Evolutionary conservation across 306 rosid genomes (phyloP), one percentile per base, ranked within the genome.

Genomic region (Quercus glauca): DNA sequence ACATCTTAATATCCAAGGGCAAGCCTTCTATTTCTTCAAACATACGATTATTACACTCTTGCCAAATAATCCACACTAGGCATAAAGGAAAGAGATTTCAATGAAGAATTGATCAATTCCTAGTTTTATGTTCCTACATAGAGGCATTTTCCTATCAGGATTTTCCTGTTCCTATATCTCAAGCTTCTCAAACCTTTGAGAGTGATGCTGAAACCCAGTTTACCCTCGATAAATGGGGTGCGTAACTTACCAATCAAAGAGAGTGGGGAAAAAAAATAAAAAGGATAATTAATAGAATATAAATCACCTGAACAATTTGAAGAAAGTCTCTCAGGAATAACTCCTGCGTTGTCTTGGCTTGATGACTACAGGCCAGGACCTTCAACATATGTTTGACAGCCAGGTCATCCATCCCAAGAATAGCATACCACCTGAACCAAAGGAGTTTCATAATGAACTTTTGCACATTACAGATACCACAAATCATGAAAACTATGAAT

Each of bases 301-400:
- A 75, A 67, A 80, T 83, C 84, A 95, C 99, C 99, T 95, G 87
- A 87, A 95, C 91, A 84, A 85, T 87, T 85, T 90, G 90, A 71
- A 95, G 92, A 84, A 91, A 91, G 65, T 93, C 91, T 63, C 84
- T 75, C 73, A 95, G 83, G 80, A 93, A 91, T 80, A 89, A 79
- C 76, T 95, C 97, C 87, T 95, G 99, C 20, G 88, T 88, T 68
- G 86, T 84, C 94, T 91, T 95, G 78, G 99, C 88, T 90, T 95
- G 99, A 87, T 93, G 99, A 84, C 95, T 86, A 79, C 99, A 90
- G 45, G 86, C 96, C 82, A 95, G 87, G 81, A 93, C 88, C 81
- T 93, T 94, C 84, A 83, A 71, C 92, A 95, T 88, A 85, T 91
- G 98, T 78, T 89, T 86, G 80, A 88, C 93, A 76, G 99, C 99